These are phyloP conservation scores for Lomentospora prolificans DNA, from an alignment of 2,329 filamentous ascomycete genomes.

Conservation along the genomic window DNA sequence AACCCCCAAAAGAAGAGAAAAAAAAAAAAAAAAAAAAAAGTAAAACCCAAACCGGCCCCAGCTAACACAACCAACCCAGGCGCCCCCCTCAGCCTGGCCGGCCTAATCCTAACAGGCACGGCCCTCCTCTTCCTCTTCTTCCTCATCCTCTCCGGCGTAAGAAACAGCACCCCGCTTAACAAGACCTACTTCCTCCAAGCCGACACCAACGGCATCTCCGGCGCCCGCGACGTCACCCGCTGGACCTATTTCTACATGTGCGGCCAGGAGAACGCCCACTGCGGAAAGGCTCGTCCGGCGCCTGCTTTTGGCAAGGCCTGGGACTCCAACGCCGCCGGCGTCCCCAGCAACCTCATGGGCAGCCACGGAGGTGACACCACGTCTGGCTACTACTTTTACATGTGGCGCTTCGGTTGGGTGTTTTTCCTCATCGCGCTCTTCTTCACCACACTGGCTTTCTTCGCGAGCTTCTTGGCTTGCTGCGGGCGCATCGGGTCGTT, in stretches of 20 bases:
- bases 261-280: constrained; percentile 53
- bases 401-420: constrained; percentile 88
- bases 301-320: constrained; percentile 64
- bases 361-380: constrained; percentile 44
- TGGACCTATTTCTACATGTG: constrained; percentile 92
- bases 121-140: constrained; percentile 48
- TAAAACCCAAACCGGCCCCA: no score
- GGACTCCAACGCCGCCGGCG: constrained; percentile 34
- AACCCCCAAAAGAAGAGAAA: neutral
- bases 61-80: neutral
- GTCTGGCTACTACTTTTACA: constrained; percentile 59
- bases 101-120: constrained; percentile 37
- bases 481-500: constrained; percentile 62
- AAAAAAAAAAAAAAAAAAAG: neutral
- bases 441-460: constrained; percentile 60
- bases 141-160: constrained; percentile 46
- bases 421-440: constrained; percentile 80
- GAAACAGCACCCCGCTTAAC: constrained; percentile 47
- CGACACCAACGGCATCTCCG: constrained; percentile 61
- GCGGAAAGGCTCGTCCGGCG: constrained; percentile 51
- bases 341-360: constrained; percentile 37
- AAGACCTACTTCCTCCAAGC: constrained; percentile 80
- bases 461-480: constrained; percentile 58
- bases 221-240: constrained; percentile 57
- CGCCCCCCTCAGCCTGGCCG: constrained; percentile 18